These are phyloP conservation scores for Diatrype stigma DNA, from an alignment of 2,329 filamentous ascomycete species.

Conservation along the genomic window DNA sequence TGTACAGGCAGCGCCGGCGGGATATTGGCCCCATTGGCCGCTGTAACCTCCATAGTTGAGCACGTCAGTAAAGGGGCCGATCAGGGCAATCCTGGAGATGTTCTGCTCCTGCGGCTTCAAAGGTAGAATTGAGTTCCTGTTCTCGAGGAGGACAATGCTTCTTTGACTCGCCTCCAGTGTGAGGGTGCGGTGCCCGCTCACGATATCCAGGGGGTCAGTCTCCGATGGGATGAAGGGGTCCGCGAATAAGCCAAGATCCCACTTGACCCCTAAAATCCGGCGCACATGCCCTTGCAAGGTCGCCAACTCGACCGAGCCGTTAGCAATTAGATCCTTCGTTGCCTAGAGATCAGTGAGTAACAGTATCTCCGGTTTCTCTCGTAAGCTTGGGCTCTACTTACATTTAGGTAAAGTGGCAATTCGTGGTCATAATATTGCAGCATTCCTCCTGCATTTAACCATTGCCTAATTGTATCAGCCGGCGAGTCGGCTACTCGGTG, in stretches of 20 bases:
- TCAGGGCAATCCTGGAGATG: conserved; percentile 32
- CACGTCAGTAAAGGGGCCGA: conserved; percentile 37
- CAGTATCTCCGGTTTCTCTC: background rate
- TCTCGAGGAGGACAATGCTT: conserved; percentile 39
- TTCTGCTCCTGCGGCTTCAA: conserved; percentile 23
- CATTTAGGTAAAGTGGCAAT: conserved; percentile 33
- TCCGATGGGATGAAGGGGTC: conserved; percentile 32
- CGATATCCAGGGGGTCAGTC: conserved; percentile 31
- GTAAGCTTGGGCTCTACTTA: conserved; percentile 2
- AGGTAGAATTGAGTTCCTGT: conserved; percentile 35
- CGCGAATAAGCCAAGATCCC: conserved; percentile 38
- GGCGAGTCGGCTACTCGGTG: conserved; percentile 34
- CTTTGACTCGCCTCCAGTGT: conserved; percentile 39
- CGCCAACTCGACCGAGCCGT: conserved; percentile 30
- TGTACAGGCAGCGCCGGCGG: conserved; percentile 33
- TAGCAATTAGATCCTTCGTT: conserved; percentile 30
- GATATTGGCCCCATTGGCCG: conserved; percentile 36
- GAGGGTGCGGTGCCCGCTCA: conserved; percentile 29
- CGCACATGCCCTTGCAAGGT: conserved; percentile 33
- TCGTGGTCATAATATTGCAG: conserved; percentile 42
- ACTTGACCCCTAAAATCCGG: conserved; percentile 36
- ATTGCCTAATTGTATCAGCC: conserved; percentile 36
- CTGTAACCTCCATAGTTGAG: conserved; percentile 43
- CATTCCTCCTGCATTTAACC: conserved; percentile 42
- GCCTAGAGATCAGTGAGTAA: conserved; percentile 13